phyloP scores from a whole-genome alignment of 2,329 filamentous ascomycete genomes.

The Ophiostoma triangulosporum region DNA sequence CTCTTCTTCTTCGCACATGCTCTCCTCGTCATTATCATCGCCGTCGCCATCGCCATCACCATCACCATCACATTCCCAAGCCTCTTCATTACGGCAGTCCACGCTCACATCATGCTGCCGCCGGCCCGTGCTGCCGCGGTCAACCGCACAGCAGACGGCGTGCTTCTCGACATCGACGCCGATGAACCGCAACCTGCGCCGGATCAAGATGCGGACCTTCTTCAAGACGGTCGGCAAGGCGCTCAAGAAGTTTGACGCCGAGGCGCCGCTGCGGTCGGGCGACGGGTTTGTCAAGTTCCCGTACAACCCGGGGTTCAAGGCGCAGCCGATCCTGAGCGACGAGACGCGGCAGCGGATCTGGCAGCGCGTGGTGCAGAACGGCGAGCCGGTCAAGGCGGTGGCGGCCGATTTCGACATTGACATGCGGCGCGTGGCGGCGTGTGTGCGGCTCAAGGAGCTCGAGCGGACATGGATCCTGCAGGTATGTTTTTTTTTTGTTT shows the following conservation, averaged over 20 bases:
- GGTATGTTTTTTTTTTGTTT: constrained; percentile 39
- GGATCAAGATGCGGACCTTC: background rate
- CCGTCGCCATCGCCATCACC: background rate
- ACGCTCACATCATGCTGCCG: background rate
- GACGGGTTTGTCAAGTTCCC: constrained; percentile 39
- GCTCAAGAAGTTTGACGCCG: background rate
- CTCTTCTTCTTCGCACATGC: background rate
- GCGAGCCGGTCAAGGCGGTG: constrained; percentile 59
- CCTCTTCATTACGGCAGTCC: background rate
- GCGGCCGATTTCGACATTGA: constrained; percentile 68
- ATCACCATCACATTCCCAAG: background rate
- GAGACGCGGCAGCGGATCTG: constrained; percentile 61
- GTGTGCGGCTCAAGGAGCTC: constrained; percentile 72
- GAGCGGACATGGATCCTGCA: constrained; percentile 65
- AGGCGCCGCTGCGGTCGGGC: background rate
- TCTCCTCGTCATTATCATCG: background rate
- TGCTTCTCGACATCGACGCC: background rate
- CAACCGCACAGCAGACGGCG: background rate
- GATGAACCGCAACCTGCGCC: background rate
- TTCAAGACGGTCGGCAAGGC: background rate
- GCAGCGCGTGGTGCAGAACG: constrained; percentile 47
- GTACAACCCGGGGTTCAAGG: constrained; percentile 55
- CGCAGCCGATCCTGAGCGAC: constrained; percentile 61
- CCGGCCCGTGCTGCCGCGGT: background rate
- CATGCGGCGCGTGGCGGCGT: constrained; percentile 71